Evolutionary conservation across 1,284 basidiomycete genomes (phyloP).

Genomic region (Malassezia caprae): DNA sequence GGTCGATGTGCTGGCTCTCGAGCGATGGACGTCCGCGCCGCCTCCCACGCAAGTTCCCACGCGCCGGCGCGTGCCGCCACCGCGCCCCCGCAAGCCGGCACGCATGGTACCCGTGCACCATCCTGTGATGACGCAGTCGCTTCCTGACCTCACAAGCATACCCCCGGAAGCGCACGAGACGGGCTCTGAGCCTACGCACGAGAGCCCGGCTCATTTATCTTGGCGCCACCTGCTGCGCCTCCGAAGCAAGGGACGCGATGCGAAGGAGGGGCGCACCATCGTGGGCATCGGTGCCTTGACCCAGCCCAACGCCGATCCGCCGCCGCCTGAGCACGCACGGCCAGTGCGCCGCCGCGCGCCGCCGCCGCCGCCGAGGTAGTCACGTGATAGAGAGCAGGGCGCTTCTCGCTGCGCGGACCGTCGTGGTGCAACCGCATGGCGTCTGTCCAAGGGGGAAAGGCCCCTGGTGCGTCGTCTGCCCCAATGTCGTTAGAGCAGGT

Average conservation of each 20-base stretch:
- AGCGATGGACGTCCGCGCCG: background rate
- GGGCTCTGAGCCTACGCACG: background rate
- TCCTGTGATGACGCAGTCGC: background rate
- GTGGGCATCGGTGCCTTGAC: background rate
- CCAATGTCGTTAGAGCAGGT: conserved; percentile 9
- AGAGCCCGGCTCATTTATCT: background rate
- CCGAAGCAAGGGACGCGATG: background rate
- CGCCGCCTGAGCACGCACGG: background rate
- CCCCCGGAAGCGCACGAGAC: background rate
- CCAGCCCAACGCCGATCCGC: background rate
- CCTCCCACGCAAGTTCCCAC: background rate
- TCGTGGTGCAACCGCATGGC: background rate
- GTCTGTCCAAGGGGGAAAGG: background rate
- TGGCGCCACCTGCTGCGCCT: background rate
- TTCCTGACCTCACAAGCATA: background rate
- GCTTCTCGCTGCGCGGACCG: background rate
- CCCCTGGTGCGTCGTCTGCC: background rate
- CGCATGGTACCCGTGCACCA: background rate
- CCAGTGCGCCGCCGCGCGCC: conserved; percentile 7
- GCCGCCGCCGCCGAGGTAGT: conserved; percentile 8
- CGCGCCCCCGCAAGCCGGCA: background rate
- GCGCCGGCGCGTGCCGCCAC: background rate
- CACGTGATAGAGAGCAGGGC: background rate
- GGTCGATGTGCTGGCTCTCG: background rate
- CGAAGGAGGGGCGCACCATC: background rate